A percentile compares a stretch with the other conserved stretches of the same genome.
Conservation (phyloP, 1,284 basidiomycete genomes). For the Apiotrichum domesticum region DNA sequence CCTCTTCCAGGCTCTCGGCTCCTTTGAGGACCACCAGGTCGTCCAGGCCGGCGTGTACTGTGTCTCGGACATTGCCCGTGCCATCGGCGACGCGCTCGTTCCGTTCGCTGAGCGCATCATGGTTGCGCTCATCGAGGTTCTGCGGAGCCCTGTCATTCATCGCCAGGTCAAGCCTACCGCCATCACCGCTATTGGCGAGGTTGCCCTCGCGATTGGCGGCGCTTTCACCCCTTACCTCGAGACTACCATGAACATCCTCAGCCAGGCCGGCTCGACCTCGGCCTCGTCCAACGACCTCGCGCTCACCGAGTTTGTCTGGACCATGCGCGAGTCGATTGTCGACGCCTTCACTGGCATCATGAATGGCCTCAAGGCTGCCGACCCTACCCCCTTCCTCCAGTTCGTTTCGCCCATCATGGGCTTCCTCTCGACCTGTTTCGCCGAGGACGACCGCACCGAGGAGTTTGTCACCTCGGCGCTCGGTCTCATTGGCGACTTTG, state of each 20-base stretch:
- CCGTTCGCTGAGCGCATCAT: slow-evolving; percentile 85
- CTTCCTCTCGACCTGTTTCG: slow-evolving; percentile 71
- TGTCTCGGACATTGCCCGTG: slow-evolving; percentile 90
- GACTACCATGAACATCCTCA: slow-evolving; percentile 83
- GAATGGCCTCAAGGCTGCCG: slow-evolving; percentile 77
- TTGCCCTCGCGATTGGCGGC: slow-evolving; percentile 84
- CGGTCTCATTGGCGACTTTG: slow-evolving; percentile 87
- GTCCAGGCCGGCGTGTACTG: slow-evolving; percentile 94
- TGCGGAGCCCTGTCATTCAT: slow-evolving; percentile 85
- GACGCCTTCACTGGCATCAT: slow-evolving; percentile 96
- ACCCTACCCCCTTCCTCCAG: slow-evolving; percentile 56
- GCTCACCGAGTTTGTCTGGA: slow-evolving; percentile 72
- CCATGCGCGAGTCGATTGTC: slow-evolving; percentile 87
- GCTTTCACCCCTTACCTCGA: slow-evolving; percentile 84
- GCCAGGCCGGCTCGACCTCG: slow-evolving; percentile 80
- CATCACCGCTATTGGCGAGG: slow-evolving; percentile 91
- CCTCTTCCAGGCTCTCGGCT: slow-evolving; percentile 81
- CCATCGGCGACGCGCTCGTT: slow-evolving; percentile 73
- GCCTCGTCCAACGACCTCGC: slow-evolving; percentile 59
- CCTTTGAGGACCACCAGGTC: slow-evolving; percentile 91
- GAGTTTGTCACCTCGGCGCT: slow-evolving; percentile 66
- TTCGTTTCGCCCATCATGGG: slow-evolving; percentile 72
- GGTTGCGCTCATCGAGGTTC: slow-evolving; percentile 81
- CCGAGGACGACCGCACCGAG: slow-evolving; percentile 74
- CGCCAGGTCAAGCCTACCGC: slow-evolving; percentile 95